phyloP scores from a whole-genome alignment of 495 filamentous ascomycete species.

The Jackrogersella multiformis region DNA sequence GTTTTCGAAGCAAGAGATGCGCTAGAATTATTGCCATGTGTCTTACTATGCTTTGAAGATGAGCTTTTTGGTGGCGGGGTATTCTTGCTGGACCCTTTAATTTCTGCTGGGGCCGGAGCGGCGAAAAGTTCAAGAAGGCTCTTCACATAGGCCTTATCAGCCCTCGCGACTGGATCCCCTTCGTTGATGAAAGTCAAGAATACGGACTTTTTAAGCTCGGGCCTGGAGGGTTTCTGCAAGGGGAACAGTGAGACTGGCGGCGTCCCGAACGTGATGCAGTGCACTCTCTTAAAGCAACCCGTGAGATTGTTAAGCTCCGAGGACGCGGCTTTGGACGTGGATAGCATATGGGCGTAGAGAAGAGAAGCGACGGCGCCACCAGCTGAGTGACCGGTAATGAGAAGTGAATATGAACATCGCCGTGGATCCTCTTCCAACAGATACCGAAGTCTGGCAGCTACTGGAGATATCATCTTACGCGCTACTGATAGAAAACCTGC shows the following conservation, averaged over 20 bases:
- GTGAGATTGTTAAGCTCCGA: slow-evolving; percentile 75
- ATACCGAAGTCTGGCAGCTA: slow-evolving; percentile 71
- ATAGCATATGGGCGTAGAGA: slow-evolving; percentile 81
- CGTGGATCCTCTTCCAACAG: slow-evolving; percentile 74
- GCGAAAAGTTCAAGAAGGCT: slow-evolving; percentile 76
- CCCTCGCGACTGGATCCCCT: slow-evolving; percentile 80
- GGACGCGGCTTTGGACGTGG: slow-evolving; percentile 57
- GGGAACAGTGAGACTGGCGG: slow-evolving; percentile 79
- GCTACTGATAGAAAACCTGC: slow-evolving; percentile 80
- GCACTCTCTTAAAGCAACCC: slow-evolving; percentile 75
- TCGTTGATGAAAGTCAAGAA: slow-evolving; percentile 85
- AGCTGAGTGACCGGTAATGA: slow-evolving; percentile 86
- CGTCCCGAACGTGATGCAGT: slow-evolving; percentile 84
- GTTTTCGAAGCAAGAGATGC: slow-evolving; percentile 45
- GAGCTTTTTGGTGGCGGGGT: slow-evolving; percentile 16
- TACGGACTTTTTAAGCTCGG: slow-evolving; percentile 65
- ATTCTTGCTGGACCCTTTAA: slow-evolving; percentile 22
- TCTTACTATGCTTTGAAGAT: slow-evolving; percentile 20
- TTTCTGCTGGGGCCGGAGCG: slow-evolving; percentile 62
- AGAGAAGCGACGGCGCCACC: slow-evolving; percentile 82
- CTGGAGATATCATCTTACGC: slow-evolving; percentile 74
- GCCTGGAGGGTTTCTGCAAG: slow-evolving; percentile 63
- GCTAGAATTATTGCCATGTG: slow-evolving; percentile 42
- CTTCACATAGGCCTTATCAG: slow-evolving; percentile 76
- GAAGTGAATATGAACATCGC: slow-evolving; percentile 71